phyloP scores from a whole-genome alignment of 129 eudicot genomes.

The Flaveria sonorensis region DNA sequence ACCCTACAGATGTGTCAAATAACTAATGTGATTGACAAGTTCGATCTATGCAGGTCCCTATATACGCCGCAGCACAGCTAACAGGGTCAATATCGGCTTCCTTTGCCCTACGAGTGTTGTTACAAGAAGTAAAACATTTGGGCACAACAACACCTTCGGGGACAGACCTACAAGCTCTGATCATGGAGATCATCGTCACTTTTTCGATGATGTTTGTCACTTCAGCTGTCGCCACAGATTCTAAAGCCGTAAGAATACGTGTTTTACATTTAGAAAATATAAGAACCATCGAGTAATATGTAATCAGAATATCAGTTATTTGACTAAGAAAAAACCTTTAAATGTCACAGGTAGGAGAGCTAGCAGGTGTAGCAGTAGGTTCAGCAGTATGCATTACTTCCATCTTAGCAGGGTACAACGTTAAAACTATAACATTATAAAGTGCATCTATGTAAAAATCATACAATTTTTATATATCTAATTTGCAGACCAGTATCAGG shows the following conservation, averaged over 20 bases:
- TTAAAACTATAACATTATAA: background rate
- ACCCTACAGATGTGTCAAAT: background rate
- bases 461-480: background rate
- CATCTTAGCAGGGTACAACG: constrained; percentile 75
- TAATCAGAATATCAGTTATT: no score
- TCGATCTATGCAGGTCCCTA: constrained; percentile 51
- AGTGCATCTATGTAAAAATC: background rate
- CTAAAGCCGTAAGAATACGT: constrained; percentile 28
- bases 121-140: constrained; percentile 54
- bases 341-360: constrained; percentile 58
- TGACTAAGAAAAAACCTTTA: no score
- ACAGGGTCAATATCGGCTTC: constrained; percentile 72
- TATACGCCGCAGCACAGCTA: constrained; percentile 67
- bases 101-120: constrained; percentile 51
- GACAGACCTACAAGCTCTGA: constrained; percentile 59
- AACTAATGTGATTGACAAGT: background rate
- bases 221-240: constrained; percentile 79
- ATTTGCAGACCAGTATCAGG: no score
- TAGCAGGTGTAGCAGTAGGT: constrained; percentile 91
- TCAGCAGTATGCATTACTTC: constrained; percentile 35
- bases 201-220: constrained; percentile 86
- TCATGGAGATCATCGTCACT: constrained; percentile 82
- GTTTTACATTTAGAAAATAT: no score
- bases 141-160: constrained; percentile 88
- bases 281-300: no score